Evolutionary conservation across 1,284 basidiomycete species (phyloP).

Genomic region (Athelia psychrophila): DNA sequence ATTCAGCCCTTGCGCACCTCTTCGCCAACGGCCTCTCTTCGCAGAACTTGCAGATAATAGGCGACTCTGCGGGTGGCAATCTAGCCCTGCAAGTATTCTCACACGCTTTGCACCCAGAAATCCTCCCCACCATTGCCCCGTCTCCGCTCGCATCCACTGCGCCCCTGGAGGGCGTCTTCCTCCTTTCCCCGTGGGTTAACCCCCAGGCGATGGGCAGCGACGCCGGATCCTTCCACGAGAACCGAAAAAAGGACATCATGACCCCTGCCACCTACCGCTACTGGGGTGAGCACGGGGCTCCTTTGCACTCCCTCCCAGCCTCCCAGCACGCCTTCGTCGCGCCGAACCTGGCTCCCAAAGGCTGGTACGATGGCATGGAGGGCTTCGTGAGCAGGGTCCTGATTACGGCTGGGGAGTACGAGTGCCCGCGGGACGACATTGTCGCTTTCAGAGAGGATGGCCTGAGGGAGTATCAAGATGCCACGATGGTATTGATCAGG

Average conservation of each 20-base stretch:
- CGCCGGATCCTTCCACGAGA: not conserved
- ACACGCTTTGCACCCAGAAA: not conserved
- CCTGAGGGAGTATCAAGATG: constrained; percentile 10
- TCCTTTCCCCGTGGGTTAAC: constrained; percentile 38
- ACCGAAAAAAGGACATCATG: not conserved
- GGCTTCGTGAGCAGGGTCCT: constrained; percentile 18
- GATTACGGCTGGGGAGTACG: constrained; percentile 22
- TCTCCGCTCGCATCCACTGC: not conserved
- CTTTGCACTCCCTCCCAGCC: constrained; percentile 15
- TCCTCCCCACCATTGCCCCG: not conserved
- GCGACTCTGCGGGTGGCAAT: constrained; percentile 16
- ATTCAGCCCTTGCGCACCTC: not conserved
- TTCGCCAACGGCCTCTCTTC: not conserved
- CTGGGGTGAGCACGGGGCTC: not conserved
- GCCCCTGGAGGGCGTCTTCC: constrained; percentile 25
- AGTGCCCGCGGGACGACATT: constrained; percentile 20
- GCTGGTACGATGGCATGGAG: constrained; percentile 21
- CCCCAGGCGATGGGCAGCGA: constrained; percentile 13
- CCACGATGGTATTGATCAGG: constrained; percentile 18
- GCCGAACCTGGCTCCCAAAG: constrained; percentile 11
- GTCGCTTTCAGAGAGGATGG: constrained; percentile 13
- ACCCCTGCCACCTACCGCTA: not conserved
- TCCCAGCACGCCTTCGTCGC: constrained; percentile 19
- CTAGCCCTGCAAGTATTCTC: not conserved
- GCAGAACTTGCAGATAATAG: not conserved